A percentile compares a stretch with the other conserved stretches of the same genome.
These are phyloP conservation scores for Zymoseptoria brevis DNA, from an alignment of 2,329 filamentous ascomycete species.

Conservation along the genomic window DNA sequence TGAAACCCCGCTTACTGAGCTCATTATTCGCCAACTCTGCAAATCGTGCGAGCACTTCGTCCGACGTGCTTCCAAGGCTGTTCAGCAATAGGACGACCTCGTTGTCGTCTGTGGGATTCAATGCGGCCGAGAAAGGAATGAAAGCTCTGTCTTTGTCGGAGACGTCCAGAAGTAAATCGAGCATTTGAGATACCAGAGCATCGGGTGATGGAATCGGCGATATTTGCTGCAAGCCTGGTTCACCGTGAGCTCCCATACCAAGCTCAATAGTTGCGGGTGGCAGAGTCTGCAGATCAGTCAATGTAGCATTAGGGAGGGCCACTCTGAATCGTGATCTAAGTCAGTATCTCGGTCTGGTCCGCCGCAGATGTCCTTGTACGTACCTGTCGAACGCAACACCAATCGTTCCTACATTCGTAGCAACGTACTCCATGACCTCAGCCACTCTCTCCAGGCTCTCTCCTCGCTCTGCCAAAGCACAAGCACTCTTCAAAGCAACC, in stretches of 20 bases:
- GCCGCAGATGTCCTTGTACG: background rate
- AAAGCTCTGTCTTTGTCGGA: slow-evolving; percentile 30
- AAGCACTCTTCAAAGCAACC: slow-evolving; percentile 53
- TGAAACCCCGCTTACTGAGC: slow-evolving; percentile 25
- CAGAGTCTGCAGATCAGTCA: slow-evolving; percentile 53
- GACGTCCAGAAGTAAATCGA: slow-evolving; percentile 29
- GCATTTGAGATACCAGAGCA: slow-evolving; percentile 29
- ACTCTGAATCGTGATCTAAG: slow-evolving; percentile 18
- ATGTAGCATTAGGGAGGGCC: slow-evolving; percentile 40
- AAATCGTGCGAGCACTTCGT: slow-evolving; percentile 30
- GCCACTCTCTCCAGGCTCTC: slow-evolving; percentile 28
- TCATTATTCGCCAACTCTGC: slow-evolving; percentile 28
- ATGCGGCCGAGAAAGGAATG: slow-evolving; percentile 29
- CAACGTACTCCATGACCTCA: slow-evolving; percentile 32
- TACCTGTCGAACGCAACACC: slow-evolving; percentile 31
- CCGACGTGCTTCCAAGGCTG: slow-evolving; percentile 30
- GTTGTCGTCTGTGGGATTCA: slow-evolving; percentile 23
- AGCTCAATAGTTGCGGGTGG: slow-evolving; percentile 49
- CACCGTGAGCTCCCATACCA: slow-evolving; percentile 61
- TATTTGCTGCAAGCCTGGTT: slow-evolving; percentile 52
- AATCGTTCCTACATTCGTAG: slow-evolving; percentile 30
- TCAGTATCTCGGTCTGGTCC: slow-evolving; percentile 2
- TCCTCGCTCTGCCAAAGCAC: slow-evolving; percentile 40
- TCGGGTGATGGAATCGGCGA: slow-evolving; percentile 36
- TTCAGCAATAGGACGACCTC: slow-evolving; percentile 31